Percentiles rank a stretch among this genome's conserved stretches.
phyloP scores from a whole-genome alignment of 2,329 filamentous ascomycete genomes.

The Fusarium dimerum region DNA sequence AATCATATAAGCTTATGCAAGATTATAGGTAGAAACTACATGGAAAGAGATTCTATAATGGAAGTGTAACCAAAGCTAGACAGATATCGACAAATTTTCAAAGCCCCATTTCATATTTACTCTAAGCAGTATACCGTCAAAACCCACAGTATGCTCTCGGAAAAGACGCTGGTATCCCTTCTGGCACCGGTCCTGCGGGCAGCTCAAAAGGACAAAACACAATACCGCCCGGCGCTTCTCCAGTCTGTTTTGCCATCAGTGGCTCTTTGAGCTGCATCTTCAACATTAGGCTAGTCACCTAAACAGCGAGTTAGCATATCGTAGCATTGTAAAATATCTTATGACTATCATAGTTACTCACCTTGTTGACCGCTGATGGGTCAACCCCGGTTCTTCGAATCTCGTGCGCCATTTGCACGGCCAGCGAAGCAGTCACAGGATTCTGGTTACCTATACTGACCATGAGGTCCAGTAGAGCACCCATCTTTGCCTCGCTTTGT shows the following conservation, averaged over 20 bases:
- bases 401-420: constrained; percentile 69
- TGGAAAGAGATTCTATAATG: no score
- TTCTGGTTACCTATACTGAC: constrained; percentile 65
- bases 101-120: no score
- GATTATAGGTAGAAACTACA: no score
- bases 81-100: no score
- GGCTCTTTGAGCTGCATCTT: constrained; percentile 16
- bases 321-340: neutral
- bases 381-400: constrained; percentile 45
- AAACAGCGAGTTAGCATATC: neutral
- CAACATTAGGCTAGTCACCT: constrained; percentile 19
- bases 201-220: constrained; percentile 26
- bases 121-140: neutral
- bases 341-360: neutral
- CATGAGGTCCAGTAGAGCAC: constrained; percentile 69
- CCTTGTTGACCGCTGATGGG: constrained; percentile 25
- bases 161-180: constrained; percentile 15
- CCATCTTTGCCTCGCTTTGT: constrained; percentile 52
- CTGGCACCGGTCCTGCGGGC: constrained; percentile 2
- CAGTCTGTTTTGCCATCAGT: constrained; percentile 14
- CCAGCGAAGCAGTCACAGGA: constrained; percentile 67
- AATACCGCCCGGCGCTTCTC: constrained; percentile 14
- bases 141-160: constrained; percentile 2
- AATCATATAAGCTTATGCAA: neutral
- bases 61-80: no score